A percentile compares a stretch with the other conserved stretches of the same genome.
Conservation (phyloP, 805 yeast species). For the Wickerhamiella kurtzmanii region DNA sequence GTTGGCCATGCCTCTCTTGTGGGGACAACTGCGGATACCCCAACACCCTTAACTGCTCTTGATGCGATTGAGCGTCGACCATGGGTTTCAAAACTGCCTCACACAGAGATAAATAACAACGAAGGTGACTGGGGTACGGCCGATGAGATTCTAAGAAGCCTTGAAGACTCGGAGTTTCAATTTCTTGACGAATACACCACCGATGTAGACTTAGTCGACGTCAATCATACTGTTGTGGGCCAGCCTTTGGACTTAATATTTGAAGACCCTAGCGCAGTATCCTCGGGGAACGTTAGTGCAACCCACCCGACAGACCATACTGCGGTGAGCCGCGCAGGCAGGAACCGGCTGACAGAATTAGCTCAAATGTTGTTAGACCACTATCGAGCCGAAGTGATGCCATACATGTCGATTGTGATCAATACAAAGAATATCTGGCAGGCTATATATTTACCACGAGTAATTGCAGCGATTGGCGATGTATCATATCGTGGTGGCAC, state of each 20-base stretch:
- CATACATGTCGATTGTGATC: conserved; percentile 58
- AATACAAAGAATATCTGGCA: conserved; percentile 77
- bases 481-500: conserved; percentile 60
- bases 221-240: neutral
- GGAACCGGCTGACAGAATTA: conserved; percentile 28
- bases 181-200: neutral
- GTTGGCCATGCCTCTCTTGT: no score
- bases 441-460: conserved; percentile 69
- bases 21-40: no score
- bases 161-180: neutral
- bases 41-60: no score
- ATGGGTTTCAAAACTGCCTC: neutral
- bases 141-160: neutral
- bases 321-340: neutral
- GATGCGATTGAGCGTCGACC: no score
- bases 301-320: neutral
- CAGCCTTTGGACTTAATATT: no score
- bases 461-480: conserved; percentile 71
- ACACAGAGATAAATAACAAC: neutral
- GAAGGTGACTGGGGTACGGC: neutral
- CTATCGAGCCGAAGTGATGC: conserved; percentile 65
- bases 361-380: conserved; percentile 60
- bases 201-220: neutral
- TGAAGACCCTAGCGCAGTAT: no score
- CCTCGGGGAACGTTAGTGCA: no score